Evolutionary conservation across 148 eudicot genomes (phyloP), one percentile per base, ranked within the genome.

Genomic region (Fallopia convolvulus): DNA sequence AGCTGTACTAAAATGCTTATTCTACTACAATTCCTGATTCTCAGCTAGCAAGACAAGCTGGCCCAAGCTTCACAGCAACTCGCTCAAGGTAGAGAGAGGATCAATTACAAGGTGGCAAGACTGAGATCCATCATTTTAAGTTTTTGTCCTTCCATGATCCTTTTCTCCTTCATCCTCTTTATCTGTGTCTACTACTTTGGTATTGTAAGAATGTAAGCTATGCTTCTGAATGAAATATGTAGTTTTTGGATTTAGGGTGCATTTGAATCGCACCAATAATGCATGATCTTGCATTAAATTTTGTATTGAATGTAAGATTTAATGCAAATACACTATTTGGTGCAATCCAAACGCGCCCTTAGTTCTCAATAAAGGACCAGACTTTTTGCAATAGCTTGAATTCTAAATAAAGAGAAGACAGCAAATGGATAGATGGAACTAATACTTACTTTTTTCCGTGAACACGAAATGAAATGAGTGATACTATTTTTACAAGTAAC

Each of bases 11-110:
- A 56, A 56, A 56, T 56, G 63, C 63, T 21, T 20, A 8, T 58
- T 58, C 26, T 20, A 5, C n/a, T 14, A 52, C 47, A 9, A 6
- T 6, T 44, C 10, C 2, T 63, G 70, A 68, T 14, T 68, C 44
- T 83, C 84, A 89, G 97, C 71, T 88, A 82, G 91, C 88, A 53
- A 89, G 97, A 84, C 97, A 93, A 86, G 86, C 81, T 79, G 97
- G 97, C 78, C 95, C 95, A 42, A 70, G 81, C 74, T 87, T 87
- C 58, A 79, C 82, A 33, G 93, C 95, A 53, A 80, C 85, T 63
- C 87, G 80, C 41, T 73, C 79, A 21, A 78, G 83, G 53, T 85
- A 85, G 74, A 84, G 75, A 18, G 7, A 26, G 70, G 2, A 26
- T 63, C 39, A 63, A 30, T 21, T 63, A 13, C 9, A 13, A 52